Evolutionary conservation across 2,329 filamentous ascomycete species (phyloP).

Genomic region (Pyricularia sp.): DNA sequence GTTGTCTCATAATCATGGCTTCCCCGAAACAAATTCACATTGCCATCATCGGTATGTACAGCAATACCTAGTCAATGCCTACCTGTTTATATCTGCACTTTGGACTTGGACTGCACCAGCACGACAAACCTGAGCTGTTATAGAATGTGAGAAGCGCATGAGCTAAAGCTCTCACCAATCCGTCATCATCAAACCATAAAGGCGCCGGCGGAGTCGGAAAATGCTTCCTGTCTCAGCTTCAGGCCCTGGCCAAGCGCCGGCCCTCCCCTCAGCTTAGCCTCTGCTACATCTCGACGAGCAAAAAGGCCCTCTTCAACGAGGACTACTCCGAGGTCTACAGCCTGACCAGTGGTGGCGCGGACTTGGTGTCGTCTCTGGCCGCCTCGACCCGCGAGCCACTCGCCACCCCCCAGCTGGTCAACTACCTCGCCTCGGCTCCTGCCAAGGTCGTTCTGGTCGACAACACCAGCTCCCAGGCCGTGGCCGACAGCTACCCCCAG

Average conservation of each 20-base stretch:
- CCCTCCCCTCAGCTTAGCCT: slow-evolving; percentile 60
- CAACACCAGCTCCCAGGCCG: slow-evolving; percentile 83
- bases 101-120: background rate
- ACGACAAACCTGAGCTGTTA: background rate
- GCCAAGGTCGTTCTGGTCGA: slow-evolving; percentile 76
- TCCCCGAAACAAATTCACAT: slow-evolving; percentile 34
- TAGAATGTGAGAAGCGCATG: background rate
- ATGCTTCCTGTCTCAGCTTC: slow-evolving; percentile 75
- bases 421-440: slow-evolving; percentile 67
- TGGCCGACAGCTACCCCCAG: slow-evolving; percentile 71
- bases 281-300: slow-evolving; percentile 75
- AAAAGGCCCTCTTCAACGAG: slow-evolving; percentile 63
- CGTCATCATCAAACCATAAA: slow-evolving; percentile 23
- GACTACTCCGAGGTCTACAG: slow-evolving; percentile 58
- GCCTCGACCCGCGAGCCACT: slow-evolving; percentile 52
- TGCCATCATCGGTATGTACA: slow-evolving; percentile 34
- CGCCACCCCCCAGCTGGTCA: slow-evolving; percentile 54
- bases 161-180: background rate
- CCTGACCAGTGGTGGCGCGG: slow-evolving; percentile 22
- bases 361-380: slow-evolving; percentile 47
- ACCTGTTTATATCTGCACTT: background rate
- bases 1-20: slow-evolving; percentile 20
- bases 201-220: slow-evolving; percentile 90
- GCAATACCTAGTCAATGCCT: background rate
- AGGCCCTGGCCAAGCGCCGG: slow-evolving; percentile 50